Conservation (phyloP, 768 basidiomycete species). For the Boletus sp. region DNA sequence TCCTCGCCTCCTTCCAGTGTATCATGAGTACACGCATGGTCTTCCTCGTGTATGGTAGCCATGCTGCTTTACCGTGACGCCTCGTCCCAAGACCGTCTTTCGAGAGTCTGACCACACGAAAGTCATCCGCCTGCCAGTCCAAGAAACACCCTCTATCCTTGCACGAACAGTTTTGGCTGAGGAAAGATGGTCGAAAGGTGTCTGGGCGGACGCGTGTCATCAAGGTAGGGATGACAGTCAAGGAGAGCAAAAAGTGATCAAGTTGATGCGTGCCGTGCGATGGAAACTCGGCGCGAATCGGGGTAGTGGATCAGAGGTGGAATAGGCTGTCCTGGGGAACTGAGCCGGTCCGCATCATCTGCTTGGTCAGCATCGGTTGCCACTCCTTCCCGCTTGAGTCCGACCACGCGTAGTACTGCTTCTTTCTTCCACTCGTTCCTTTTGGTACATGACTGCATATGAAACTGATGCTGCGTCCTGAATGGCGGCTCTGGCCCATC, state of each 20-base stretch:
- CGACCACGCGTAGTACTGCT: not conserved
- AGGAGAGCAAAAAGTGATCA: conserved; percentile 70
- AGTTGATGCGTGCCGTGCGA: conserved; percentile 83
- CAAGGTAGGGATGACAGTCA: conserved; percentile 60
- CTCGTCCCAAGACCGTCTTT: no score
- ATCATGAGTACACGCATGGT: no score
- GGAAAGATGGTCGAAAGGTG: conserved; percentile 41
- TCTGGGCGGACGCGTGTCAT: no score
- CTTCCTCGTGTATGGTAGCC: no score
- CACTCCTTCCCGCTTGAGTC: not conserved
- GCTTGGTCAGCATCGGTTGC: conserved; percentile 19
- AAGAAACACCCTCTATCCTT: conserved; percentile 59
- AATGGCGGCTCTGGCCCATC: conserved; percentile 82
- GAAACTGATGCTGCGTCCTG: conserved; percentile 78
- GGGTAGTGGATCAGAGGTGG: conserved; percentile 14
- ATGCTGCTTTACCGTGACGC: no score
- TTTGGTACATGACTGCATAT: conserved; percentile 42
- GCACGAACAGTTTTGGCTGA: conserved; percentile 41
- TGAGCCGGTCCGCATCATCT: no score
- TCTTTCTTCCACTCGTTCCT: conserved; percentile 3
- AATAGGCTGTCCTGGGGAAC: no score
- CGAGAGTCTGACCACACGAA: no score
- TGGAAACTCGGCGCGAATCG: no score
- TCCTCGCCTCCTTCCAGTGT: no score
- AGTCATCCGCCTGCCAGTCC: no score